Evolutionary conservation across 2,329 filamentous ascomycete species (phyloP).

Genomic region (Fusarium nelsonii): DNA sequence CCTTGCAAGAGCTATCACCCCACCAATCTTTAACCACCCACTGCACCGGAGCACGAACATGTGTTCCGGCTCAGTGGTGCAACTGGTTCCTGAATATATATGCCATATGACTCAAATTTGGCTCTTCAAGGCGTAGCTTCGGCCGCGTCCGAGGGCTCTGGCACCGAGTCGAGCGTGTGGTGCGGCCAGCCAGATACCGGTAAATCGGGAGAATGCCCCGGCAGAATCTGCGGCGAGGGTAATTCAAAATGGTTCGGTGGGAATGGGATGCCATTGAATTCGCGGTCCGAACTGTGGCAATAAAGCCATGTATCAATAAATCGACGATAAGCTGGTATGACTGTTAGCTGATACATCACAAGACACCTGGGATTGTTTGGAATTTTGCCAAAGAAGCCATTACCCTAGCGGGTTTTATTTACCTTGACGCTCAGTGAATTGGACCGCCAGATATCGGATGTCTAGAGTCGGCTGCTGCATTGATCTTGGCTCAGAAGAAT

Average conservation of each 20-base stretch:
- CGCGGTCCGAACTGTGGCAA: constrained; percentile 61
- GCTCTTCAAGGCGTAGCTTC: constrained; percentile 44
- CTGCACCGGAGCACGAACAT: constrained; percentile 37
- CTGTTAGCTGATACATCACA: constrained; percentile 42
- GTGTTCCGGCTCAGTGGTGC: constrained; percentile 43
- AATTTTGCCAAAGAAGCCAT: constrained; percentile 17
- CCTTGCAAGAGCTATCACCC: constrained; percentile 43
- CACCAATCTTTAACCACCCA: constrained; percentile 34
- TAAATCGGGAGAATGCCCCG: constrained; percentile 48
- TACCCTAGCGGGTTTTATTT: constrained; percentile 23
- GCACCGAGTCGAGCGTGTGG: constrained; percentile 43
- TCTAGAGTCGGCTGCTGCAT: constrained; percentile 51
- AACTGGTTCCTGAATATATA: constrained; percentile 26
- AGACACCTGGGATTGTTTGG: constrained; percentile 12
- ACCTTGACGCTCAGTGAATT: constrained; percentile 64
- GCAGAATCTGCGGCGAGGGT: constrained; percentile 60
- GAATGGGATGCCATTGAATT: constrained; percentile 61
- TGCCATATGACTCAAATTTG: constrained; percentile 16
- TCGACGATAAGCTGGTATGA: constrained; percentile 54
- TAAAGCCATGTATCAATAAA: constrained; percentile 62
- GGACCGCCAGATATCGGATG: constrained; percentile 63
- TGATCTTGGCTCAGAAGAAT: constrained; percentile 44
- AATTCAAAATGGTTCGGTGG: constrained; percentile 61
- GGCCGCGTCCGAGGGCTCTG: constrained; percentile 45
- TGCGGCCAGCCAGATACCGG: constrained; percentile 45